A percentile compares a stretch with the other conserved stretches of the same genome.
phyloP scores from a whole-genome alignment of 1,284 basidiomycete genomes.

The Ustilago crameri region DNA sequence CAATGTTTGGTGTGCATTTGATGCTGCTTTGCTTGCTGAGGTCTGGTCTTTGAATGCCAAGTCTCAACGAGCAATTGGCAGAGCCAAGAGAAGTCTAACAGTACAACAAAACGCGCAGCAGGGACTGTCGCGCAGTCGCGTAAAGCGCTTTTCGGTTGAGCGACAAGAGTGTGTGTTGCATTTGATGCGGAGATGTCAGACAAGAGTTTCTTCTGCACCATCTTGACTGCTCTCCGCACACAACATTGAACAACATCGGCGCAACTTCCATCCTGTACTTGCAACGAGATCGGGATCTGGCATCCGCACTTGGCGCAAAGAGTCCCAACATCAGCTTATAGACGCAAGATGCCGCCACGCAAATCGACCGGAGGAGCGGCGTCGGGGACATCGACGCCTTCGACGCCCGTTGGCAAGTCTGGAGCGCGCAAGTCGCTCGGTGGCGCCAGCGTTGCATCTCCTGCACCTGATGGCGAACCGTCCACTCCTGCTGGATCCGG shows the following conservation, averaged over 20 bases:
- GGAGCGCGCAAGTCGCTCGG: constrained; percentile 9
- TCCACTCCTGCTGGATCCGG: background rate
- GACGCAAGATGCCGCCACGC: constrained; percentile 9
- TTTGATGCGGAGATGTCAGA: background rate
- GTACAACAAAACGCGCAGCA: constrained; percentile 1
- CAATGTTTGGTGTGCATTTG: no score
- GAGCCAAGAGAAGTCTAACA: no score
- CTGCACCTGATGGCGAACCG: constrained; percentile 1
- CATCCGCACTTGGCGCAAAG: no score
- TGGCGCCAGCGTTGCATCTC: background rate
- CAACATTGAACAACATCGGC: no score
- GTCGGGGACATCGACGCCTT: constrained; percentile 5
- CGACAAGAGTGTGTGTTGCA: constrained; percentile 5
- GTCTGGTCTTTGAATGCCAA: no score
- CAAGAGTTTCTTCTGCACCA: background rate
- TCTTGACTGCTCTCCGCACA: no score
- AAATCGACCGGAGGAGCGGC: constrained; percentile 30
- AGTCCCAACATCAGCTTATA: no score
- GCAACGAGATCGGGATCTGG: no score
- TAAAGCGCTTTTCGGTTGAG: constrained; percentile 4
- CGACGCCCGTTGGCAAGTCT: constrained; percentile 7
- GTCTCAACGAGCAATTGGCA: no score
- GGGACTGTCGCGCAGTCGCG: constrained; percentile 9
- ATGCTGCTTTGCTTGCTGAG: no score
- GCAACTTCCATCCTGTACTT: no score